These are phyloP conservation scores for Irpex rosettiformis DNA, from an alignment of 1,284 basidiomycete species.

Conservation along the genomic window DNA sequence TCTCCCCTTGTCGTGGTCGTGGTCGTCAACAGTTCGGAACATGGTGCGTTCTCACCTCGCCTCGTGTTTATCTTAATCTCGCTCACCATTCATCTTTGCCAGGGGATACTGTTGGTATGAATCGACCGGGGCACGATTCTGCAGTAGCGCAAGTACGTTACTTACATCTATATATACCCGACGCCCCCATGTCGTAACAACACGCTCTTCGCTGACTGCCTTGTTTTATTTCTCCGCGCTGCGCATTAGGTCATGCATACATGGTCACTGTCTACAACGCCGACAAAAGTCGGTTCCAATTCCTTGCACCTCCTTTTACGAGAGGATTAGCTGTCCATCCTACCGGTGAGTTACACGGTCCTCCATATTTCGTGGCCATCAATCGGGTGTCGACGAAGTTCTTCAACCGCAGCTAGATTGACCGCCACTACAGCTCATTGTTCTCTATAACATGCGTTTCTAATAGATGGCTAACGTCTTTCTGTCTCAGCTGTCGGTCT, in stretches of 20 bases:
- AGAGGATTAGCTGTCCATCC: slow-evolving; percentile 71
- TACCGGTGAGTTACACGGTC: slow-evolving; percentile 46
- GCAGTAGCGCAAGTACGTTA: slow-evolving; percentile 36
- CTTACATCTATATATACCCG: slow-evolving; percentile 1
- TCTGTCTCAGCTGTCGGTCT: slow-evolving; percentile 50
- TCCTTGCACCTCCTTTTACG: slow-evolving; percentile 60
- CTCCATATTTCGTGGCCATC: background rate
- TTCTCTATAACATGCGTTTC: background rate
- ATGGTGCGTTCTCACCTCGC: slow-evolving; percentile 39
- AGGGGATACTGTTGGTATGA: slow-evolving; percentile 58
- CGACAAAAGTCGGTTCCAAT: slow-evolving; percentile 32
- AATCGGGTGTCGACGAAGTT: too few relatives aligned
- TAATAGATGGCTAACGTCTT: background rate
- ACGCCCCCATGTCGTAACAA: background rate
- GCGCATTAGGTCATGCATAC: slow-evolving; percentile 49
- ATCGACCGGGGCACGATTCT: slow-evolving; percentile 42
- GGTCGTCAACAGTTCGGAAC: slow-evolving; percentile 62
- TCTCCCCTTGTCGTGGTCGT: background rate
- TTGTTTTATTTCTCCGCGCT: slow-evolving; percentile 1
- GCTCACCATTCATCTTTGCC: background rate
- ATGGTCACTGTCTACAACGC: slow-evolving; percentile 37
- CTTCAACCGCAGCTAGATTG: too few relatives aligned
- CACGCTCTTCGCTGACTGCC: background rate
- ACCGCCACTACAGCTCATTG: too few relatives aligned
- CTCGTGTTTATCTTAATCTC: slow-evolving; percentile 6